Evolutionary conservation across 495 filamentous ascomycete genomes (phyloP), one percentile per base, ranked within the genome.

Genomic region (Gamarada debralockiae): DNA sequence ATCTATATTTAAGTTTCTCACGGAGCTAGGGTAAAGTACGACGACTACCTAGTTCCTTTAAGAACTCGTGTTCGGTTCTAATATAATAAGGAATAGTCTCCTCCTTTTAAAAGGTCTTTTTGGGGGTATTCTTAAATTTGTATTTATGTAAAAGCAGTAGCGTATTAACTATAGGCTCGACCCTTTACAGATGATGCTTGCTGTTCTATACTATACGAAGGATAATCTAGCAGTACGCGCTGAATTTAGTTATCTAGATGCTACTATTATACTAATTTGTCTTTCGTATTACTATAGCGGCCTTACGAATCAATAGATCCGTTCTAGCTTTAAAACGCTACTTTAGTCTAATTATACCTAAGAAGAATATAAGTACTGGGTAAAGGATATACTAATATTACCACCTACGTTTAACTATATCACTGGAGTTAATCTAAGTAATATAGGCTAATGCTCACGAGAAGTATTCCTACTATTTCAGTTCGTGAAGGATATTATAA

Each of bases 161-260:
- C 64, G 74, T 6, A 84, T 90, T 7, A 75, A 87, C 38, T 90
- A 84, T 55, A 85, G 85, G 0, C 70, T 85, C 25, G 68, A 79
- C 57, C 66, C 0, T 61, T 48, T 37, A 65, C 80, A 34, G 14
- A 78, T 76, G 0, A 69, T 70, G 50, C 71, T 88, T 1, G 86
- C 86, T 3, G 84, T 91, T 0, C 87, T 87, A 0, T 92, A 78
- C 51, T 70, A 79, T n/a, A 79, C 81, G 1, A 92, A 90, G 55
- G 86, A 85, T 44, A 76, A 59, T 20, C 85, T 84, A 1, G 70
- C 83, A 0, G 67, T 72, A 0, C 71, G 79, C 2, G 79, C 87
- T 0, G 87, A 91, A 56, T 90, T 86, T 63, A 82, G 84, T 31
- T 85, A 92, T 55, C 86, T 85, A 0, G 86, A 92, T 60, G 78